Conservation (phyloP, 2,329 filamentous ascomycete genomes). For the Ambrosiella beaveri region DNA sequence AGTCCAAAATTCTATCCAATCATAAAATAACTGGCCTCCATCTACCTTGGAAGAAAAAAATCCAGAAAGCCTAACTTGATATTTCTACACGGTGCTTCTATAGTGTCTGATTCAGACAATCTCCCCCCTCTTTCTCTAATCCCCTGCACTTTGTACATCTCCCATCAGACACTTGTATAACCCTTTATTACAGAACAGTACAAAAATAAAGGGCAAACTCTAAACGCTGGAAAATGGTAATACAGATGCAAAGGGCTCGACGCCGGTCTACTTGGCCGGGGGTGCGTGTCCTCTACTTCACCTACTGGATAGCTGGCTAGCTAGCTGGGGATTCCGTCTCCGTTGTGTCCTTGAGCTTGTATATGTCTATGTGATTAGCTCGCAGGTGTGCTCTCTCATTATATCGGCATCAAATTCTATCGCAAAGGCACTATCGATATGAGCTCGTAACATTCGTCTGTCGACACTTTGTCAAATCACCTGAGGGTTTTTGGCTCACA, state of each 20-base stretch:
- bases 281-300: background rate
- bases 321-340: too few species aligned
- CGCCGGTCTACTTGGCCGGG: background rate
- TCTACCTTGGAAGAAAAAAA: background rate
- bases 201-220: background rate
- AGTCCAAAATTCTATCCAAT: background rate
- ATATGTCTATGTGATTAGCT: too few species aligned
- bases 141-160: too few species aligned
- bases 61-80: background rate
- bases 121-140: too few species aligned
- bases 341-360: too few species aligned
- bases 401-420: too few species aligned
- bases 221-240: background rate
- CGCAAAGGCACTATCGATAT: too few species aligned
- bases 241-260: background rate
- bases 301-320: background rate
- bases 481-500: constrained; percentile 2
- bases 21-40: background rate
- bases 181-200: background rate
- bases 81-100: background rate
- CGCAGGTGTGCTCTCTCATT: too few species aligned
- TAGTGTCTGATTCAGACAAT: background rate
- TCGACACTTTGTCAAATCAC: background rate
- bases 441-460: background rate
- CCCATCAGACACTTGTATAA: too few species aligned